phyloP scores from a whole-genome alignment of 2,329 filamentous ascomycete species.

The Colletotrichum musae region DNA sequence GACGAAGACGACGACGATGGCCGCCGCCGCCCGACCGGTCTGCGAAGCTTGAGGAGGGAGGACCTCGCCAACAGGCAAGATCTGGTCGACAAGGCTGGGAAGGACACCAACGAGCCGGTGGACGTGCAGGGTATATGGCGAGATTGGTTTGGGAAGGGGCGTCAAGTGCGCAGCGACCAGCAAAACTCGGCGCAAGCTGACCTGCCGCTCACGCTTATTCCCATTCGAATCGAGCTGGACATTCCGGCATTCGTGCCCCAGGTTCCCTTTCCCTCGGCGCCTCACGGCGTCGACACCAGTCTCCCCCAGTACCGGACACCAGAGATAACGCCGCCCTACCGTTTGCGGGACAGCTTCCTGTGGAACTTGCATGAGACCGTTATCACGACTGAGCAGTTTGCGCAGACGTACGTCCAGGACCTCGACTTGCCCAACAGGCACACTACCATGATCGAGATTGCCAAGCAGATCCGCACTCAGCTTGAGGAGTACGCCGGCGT shows the following conservation, averaged over 20 bases:
- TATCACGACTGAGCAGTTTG: conserved; percentile 95
- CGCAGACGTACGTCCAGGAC: conserved; percentile 90
- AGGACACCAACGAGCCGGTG: conserved; percentile 84
- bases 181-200: conserved; percentile 77
- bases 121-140: conserved; percentile 92
- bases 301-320: conserved; percentile 84
- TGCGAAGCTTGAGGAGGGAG: conserved; percentile 87
- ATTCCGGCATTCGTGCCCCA: conserved; percentile 82
- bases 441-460: conserved; percentile 82
- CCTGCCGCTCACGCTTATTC: conserved; percentile 90
- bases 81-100: conserved; percentile 82
- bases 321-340: conserved; percentile 86
- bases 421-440: conserved; percentile 87
- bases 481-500: conserved; percentile 96
- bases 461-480: conserved; percentile 94
- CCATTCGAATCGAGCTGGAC: conserved; percentile 96
- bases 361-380: conserved; percentile 98
- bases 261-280: conserved; percentile 73
- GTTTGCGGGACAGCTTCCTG: conserved; percentile 93
- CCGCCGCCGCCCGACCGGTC: conserved; percentile 83
- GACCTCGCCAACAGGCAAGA: conserved; percentile 73
- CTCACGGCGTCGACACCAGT: conserved; percentile 74
- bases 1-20: conserved; percentile 81
- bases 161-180: conserved; percentile 68
- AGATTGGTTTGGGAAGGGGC: conserved; percentile 91